A percentile compares a stretch with the other conserved stretches of the same genome.
Conservation (phyloP, 306 rosid genomes). For the Malus fusca region DNA sequence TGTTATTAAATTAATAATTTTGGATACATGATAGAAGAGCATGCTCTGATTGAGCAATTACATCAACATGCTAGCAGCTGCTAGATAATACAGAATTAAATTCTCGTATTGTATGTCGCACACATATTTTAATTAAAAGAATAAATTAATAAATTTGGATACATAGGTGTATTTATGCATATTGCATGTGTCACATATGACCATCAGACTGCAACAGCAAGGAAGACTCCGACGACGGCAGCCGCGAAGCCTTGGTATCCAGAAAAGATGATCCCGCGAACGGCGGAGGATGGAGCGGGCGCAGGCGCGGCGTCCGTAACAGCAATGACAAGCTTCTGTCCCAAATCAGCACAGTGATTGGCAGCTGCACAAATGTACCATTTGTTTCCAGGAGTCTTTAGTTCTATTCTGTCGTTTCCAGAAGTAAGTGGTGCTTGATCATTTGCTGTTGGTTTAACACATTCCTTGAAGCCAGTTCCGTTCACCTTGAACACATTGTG, state of each 20-base stretch:
- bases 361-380: slow-evolving; percentile 17
- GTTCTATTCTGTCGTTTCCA: slow-evolving; percentile 10
- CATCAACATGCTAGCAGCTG: background rate
- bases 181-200: background rate
- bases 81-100: background rate
- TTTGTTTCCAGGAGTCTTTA: background rate
- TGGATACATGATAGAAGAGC: background rate
- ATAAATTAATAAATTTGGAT: too few relatives aligned
- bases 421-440: background rate
- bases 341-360: background rate
- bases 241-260: background rate
- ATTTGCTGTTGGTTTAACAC: background rate
- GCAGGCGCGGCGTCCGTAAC: background rate
- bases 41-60: background rate
- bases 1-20: background rate
- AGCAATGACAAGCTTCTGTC: background rate
- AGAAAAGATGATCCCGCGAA: background rate
- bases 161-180: background rate
- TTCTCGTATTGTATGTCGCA: background rate
- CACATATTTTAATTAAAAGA: background rate
- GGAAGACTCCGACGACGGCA: background rate
- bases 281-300: background rate
- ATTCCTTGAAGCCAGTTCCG: slow-evolving; percentile 6
- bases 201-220: background rate
- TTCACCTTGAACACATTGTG: slow-evolving; percentile 22